Conservation (phyloP, 2,329 filamentous ascomycete species). For the Karstenula rhodostoma region DNA sequence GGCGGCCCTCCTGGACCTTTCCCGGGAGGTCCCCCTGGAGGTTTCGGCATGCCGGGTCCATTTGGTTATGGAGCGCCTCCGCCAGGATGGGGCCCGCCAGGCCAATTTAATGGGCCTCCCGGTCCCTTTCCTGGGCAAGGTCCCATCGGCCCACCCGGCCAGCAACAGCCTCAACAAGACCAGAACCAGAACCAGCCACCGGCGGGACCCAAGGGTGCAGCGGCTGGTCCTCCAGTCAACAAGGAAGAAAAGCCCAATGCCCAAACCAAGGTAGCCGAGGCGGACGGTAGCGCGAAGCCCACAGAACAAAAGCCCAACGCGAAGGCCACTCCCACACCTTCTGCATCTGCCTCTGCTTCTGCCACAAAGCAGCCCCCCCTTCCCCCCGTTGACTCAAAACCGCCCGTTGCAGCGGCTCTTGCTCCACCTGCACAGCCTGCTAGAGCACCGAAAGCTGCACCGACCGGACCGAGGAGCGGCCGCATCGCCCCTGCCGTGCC, state of each 20-base stretch:
- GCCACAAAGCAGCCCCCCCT: constrained; percentile 62
- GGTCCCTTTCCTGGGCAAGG: constrained; percentile 70
- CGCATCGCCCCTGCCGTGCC: constrained; percentile 73
- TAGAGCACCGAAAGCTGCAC: constrained; percentile 44
- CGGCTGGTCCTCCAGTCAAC: constrained; percentile 35
- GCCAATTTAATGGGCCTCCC: constrained; percentile 76
- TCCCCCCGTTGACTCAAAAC: constrained; percentile 74
- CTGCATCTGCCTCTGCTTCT: constrained; percentile 44
- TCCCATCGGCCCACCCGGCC: constrained; percentile 65
- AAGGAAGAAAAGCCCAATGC: constrained; percentile 40
- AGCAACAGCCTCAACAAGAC: constrained; percentile 49
- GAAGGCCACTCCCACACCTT: constrained; percentile 51
- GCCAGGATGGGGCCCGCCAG: constrained; percentile 77
- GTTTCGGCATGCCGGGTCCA: constrained; percentile 70
- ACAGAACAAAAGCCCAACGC: constrained; percentile 63
- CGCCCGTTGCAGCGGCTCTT: constrained; percentile 65
- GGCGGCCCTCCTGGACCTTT: constrained; percentile 50
- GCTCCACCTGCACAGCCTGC: constrained; percentile 57
- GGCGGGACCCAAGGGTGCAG: constrained; percentile 47
- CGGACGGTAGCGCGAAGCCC: constrained; percentile 57
- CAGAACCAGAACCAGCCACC: constrained; percentile 49
- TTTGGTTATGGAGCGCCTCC: constrained; percentile 79
- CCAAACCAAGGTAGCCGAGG: constrained; percentile 52
- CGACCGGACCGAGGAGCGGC: constrained; percentile 55
- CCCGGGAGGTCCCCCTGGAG: constrained; percentile 57